Evolutionary conservation across 1,139 yeast genomes (phyloP).

Genomic region (Debaryomyces sp.): DNA sequence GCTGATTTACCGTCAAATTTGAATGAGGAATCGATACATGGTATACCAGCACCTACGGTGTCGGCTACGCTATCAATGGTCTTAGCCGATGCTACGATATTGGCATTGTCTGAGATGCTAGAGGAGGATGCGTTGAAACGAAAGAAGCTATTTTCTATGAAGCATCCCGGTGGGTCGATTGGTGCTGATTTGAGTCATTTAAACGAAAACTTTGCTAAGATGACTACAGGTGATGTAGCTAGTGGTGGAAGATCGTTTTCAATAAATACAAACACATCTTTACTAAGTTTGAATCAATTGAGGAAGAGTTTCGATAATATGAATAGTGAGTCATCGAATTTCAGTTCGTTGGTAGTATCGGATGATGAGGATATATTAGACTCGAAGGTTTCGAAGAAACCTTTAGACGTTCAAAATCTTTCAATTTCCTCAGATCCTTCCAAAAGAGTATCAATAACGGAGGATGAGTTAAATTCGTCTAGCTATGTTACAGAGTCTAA

Average conservation of each 20-base stretch:
- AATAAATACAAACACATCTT: constrained; percentile 25
- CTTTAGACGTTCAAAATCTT: constrained; percentile 7
- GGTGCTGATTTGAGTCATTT: constrained; percentile 56
- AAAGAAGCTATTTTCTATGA: constrained; percentile 58
- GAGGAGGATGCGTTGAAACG: constrained; percentile 59
- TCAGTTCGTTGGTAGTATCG: constrained; percentile 22
- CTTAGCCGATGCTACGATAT: constrained; percentile 76
- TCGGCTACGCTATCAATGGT: constrained; percentile 78
- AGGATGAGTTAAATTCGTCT: constrained; percentile 1
- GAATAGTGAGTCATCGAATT: constrained; percentile 7
- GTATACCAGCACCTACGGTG: constrained; percentile 86
- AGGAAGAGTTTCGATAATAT: constrained; percentile 18
- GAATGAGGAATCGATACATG: constrained; percentile 69
- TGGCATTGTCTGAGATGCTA: constrained; percentile 70
- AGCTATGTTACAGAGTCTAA: constrained; percentile 20
- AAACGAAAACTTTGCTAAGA: constrained; percentile 26
- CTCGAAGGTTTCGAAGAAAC: neutral
- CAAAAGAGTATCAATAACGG: constrained; percentile 11
- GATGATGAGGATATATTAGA: constrained; percentile 24
- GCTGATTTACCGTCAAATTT: constrained; percentile 64
- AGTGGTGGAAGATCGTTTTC: constrained; percentile 6
- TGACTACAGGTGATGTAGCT: constrained; percentile 10
- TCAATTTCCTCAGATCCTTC: constrained; percentile 10
- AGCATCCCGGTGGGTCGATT: constrained; percentile 92
- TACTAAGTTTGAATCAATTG: constrained; percentile 33